Conservation (phyloP, 495 filamentous ascomycete genomes). For the Aspergillus kassunensis region DNA sequence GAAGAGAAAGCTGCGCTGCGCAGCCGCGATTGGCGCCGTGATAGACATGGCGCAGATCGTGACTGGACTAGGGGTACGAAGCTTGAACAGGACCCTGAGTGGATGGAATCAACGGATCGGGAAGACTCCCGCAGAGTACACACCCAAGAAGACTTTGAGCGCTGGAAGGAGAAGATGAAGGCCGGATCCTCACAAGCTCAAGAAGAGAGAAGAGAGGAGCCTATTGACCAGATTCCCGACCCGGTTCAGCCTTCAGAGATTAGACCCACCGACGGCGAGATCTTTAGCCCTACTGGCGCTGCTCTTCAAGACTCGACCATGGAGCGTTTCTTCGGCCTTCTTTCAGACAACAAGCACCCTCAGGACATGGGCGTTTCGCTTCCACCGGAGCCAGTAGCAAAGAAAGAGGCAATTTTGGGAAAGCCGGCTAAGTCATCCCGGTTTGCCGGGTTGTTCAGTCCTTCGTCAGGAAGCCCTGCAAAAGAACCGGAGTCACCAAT, state of each 20-base stretch:
- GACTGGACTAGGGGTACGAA: conserved; percentile 53
- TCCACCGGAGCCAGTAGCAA: conserved; percentile 23
- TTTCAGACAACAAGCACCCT: conserved; percentile 44
- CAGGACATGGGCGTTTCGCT: conserved; percentile 10
- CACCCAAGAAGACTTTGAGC: conserved; percentile 89
- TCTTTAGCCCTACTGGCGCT: conserved; percentile 32
- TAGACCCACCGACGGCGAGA: conserved; percentile 34
- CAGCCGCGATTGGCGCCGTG: conserved; percentile 63
- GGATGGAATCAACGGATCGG: conserved; percentile 75
- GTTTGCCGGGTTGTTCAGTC: conserved; percentile 79
- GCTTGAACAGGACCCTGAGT: conserved; percentile 77
- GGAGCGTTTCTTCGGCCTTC: conserved; percentile 79
- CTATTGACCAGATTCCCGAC: conserved; percentile 23
- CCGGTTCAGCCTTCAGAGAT: conserved; percentile 28
- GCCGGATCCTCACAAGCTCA: conserved; percentile 43
- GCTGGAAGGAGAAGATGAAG: conserved; percentile 93
- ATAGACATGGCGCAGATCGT: conserved; percentile 56
- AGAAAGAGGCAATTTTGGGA: conserved; percentile 13
- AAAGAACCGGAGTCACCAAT: conserved; percentile 48
- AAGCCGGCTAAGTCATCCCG: conserved; percentile 59
- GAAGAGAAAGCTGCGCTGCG: conserved; percentile 49
- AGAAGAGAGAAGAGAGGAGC: conserved; percentile 46
- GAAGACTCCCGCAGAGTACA: conserved; percentile 62
- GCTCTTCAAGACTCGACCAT: conserved; percentile 56
- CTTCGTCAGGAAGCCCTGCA: conserved; percentile 53